Percentiles rank a stretch among this genome's conserved stretches.
Evolutionary conservation across 140 eudicot genomes (phyloP).

Genomic region (Erigeron philadelphicus): DNA sequence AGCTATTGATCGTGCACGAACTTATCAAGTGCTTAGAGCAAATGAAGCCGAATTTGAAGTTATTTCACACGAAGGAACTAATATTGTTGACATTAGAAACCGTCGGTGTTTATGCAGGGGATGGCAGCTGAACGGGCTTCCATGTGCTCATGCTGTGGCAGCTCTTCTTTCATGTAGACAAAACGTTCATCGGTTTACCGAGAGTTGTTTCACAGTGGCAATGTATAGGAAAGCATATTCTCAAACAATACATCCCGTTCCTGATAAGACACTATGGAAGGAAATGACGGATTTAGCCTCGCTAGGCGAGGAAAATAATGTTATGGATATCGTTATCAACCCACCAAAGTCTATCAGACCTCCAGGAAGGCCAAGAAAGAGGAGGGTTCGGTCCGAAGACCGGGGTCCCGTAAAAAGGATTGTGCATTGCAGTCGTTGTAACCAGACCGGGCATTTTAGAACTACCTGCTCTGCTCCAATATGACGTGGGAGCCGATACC

Average conservation of each 20-base stretch:
- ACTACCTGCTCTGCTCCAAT: conserved; percentile 83
- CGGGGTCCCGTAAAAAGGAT: conserved; percentile 48
- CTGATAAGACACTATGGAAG: conserved; percentile 57
- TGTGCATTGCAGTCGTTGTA: conserved; percentile 86
- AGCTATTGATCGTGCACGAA: conserved; percentile 53
- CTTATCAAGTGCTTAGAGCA: conserved; percentile 59
- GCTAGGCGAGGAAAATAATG: conserved; percentile 18
- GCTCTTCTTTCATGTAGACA: conserved; percentile 70
- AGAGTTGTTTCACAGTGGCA: conserved; percentile 57
- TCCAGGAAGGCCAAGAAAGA: conserved; percentile 60
- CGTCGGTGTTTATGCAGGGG: conserved; percentile 56
- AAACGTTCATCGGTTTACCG: conserved; percentile 67
- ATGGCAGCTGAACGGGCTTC: conserved; percentile 64
- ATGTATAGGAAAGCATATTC: conserved; percentile 61
- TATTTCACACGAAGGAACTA: conserved; percentile 61
- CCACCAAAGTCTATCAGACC: conserved; percentile 72
- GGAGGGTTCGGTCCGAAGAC: conserved; percentile 51
- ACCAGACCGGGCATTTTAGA: conserved; percentile 79
- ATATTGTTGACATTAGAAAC: conserved; percentile 54
- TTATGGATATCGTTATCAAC: conserved; percentile 36
- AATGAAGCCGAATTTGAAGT: conserved; percentile 78
- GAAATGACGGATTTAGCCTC: conserved; percentile 31
- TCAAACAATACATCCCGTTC: conserved; percentile 67
- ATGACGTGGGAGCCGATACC: conserved; percentile 11
- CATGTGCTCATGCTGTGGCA: conserved; percentile 69